A percentile compares a stretch with the other conserved stretches of the same genome.
phyloP scores from a whole-genome alignment of 2,329 filamentous ascomycete species.

The Cytospora chrysosperma region DNA sequence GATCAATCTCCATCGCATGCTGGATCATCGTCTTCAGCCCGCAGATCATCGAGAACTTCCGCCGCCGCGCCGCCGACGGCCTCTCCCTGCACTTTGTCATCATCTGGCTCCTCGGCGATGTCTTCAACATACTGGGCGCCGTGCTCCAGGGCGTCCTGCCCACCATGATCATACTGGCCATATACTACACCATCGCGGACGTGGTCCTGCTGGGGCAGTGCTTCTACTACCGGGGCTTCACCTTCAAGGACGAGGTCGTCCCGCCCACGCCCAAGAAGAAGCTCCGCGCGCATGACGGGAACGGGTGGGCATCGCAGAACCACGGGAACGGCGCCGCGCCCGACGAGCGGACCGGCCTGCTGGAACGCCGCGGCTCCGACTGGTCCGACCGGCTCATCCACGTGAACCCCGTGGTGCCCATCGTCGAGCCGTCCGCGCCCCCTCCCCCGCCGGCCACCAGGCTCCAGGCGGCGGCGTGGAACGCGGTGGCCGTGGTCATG shows the following conservation, averaged over 20 bases:
- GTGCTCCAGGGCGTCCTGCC: slow-evolving; percentile 88
- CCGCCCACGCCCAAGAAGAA: slow-evolving; percentile 43
- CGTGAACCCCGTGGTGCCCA: slow-evolving; percentile 79
- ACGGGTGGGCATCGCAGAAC: slow-evolving; percentile 4
- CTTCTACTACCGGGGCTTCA: slow-evolving; percentile 93
- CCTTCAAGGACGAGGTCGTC: slow-evolving; percentile 55
- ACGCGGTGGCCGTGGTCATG: slow-evolving; percentile 71
- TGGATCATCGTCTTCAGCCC: slow-evolving; percentile 98
- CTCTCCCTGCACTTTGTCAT: slow-evolving; percentile 89
- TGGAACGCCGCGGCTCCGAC: slow-evolving; percentile 52
- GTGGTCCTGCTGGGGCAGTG: slow-evolving; percentile 85
- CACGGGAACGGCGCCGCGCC: slow-evolving; percentile 34
- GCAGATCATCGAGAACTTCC: slow-evolving; percentile 95
- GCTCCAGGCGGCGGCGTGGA: slow-evolving; percentile 66
- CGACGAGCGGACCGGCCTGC: slow-evolving; percentile 53
- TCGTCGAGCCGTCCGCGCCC: slow-evolving; percentile 53
- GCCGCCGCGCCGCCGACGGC: slow-evolving; percentile 78
- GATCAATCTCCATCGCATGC: slow-evolving; percentile 93
- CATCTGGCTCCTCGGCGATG: slow-evolving; percentile 89
- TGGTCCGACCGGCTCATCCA: slow-evolving; percentile 60
- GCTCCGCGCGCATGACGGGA: not conserved
- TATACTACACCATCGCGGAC: slow-evolving; percentile 92
- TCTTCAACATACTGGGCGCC: slow-evolving; percentile 95
- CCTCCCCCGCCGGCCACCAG: slow-evolving; percentile 46
- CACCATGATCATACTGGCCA: slow-evolving; percentile 92